phyloP scores from a whole-genome alignment of 306 rosid genomes.

The barrel medic (Medicago truncatula) region DNA sequence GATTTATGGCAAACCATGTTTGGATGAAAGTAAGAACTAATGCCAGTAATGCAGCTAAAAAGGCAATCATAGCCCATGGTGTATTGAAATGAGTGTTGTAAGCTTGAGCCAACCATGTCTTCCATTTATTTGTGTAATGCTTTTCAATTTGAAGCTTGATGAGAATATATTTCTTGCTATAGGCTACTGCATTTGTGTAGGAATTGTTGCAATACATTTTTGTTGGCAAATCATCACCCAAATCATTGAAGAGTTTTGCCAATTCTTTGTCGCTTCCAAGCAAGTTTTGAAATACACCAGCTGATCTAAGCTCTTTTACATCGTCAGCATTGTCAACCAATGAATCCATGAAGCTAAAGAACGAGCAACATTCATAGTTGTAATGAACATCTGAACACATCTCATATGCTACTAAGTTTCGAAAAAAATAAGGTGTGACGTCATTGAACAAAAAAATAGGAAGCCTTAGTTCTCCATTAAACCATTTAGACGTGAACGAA shows the following conservation, averaged over 20 bases:
- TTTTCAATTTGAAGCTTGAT: background rate
- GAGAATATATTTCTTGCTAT: background rate
- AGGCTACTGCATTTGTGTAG: background rate
- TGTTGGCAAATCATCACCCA: slow-evolving; percentile 12
- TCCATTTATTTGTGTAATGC: slow-evolving; percentile 14
- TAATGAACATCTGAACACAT: slow-evolving; percentile 4
- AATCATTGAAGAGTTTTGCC: slow-evolving; percentile 13
- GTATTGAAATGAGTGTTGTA: slow-evolving; percentile 10
- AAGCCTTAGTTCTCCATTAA: slow-evolving; percentile 9
- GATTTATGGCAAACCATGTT: background rate
- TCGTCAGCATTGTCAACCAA: slow-evolving; percentile 20
- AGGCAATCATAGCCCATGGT: slow-evolving; percentile 1
- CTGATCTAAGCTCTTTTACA: slow-evolving; percentile 16
- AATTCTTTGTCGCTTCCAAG: slow-evolving; percentile 4
- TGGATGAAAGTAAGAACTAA: background rate
- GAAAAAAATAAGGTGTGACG: background rate
- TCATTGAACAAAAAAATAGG: background rate
- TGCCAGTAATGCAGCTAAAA: background rate
- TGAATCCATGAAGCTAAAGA: slow-evolving; percentile 5
- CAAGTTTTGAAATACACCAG: slow-evolving; percentile 14
- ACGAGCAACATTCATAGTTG: slow-evolving; percentile 9
- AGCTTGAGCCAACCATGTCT: slow-evolving; percentile 19
- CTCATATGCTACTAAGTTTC: slow-evolving; percentile 20
- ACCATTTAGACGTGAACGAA: slow-evolving; percentile 3
- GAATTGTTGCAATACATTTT: background rate